phyloP scores from a whole-genome alignment of 2,329 filamentous ascomycete genomes.

The Salinomyces thailandicus region DNA sequence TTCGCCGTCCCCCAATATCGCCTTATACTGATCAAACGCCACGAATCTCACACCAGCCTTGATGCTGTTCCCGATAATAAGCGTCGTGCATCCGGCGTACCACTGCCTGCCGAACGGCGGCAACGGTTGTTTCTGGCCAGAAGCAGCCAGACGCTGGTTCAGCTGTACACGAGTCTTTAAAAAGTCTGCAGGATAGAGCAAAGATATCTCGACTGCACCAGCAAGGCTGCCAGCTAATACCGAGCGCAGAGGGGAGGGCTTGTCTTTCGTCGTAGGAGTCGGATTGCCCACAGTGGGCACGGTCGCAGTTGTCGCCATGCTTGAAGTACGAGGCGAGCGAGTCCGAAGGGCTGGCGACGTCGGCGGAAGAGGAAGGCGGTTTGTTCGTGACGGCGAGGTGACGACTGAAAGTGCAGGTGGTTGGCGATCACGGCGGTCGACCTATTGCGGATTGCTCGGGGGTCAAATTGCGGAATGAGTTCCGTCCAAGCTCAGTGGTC shows the following conservation, averaged over 20 bases:
- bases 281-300: conserved; percentile 15
- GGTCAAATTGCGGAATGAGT: no score
- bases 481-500: no score
- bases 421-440: no score
- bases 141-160: conserved; percentile 68
- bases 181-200: conserved; percentile 93
- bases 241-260: conserved; percentile 75
- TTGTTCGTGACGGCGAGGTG: no score
- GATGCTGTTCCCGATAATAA: conserved; percentile 92
- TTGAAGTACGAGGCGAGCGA: conserved; percentile 1
- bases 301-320: conserved; percentile 11
- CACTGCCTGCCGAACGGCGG: conserved; percentile 87
- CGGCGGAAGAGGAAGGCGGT: no score
- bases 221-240: conserved; percentile 89
- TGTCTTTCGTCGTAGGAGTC: conserved; percentile 17
- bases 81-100: conserved; percentile 95
- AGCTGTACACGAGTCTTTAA: conserved; percentile 92
- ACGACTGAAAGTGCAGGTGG: no score
- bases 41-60: conserved; percentile 96
- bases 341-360: no score
- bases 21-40: conserved; percentile 91
- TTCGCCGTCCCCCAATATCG: conserved; percentile 65
- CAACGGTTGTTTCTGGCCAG: conserved; percentile 86
- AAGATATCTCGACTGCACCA: conserved; percentile 88
- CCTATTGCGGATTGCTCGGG: no score